phyloP scores from a whole-genome alignment of 2,329 filamentous ascomycete genomes.

The Sordariomycetes sp. region DNA sequence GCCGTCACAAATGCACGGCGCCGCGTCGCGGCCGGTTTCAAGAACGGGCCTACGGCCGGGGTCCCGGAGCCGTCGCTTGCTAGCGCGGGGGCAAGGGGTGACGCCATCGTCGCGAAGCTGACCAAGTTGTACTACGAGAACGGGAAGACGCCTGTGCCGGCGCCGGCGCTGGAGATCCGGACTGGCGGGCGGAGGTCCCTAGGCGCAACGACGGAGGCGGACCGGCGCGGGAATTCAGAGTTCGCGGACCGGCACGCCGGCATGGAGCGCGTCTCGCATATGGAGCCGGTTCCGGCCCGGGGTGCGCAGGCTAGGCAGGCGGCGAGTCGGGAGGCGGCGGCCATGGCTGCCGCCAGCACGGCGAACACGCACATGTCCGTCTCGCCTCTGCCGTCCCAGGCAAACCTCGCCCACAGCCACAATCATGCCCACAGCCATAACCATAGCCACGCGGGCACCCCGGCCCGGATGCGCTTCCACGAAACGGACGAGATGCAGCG shows the following conservation, averaged over 20 bases:
- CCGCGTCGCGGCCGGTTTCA: slow-evolving; percentile 21
- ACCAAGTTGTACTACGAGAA: neutral
- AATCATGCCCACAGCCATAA: slow-evolving; percentile 6
- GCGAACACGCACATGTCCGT: slow-evolving; percentile 8
- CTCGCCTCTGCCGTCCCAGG: slow-evolving; percentile 2
- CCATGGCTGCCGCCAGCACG: slow-evolving; percentile 8
- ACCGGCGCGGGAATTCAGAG: no score
- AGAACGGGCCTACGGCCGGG: neutral
- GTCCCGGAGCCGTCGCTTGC: neutral
- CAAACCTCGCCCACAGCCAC: no score
- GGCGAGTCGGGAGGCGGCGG: slow-evolving; percentile 7
- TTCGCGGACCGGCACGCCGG: neutral
- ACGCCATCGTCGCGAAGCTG: neutral
- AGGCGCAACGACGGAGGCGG: neutral
- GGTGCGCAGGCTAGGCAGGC: neutral
- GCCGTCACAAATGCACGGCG: slow-evolving; percentile 37
- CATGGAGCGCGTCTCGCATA: neutral
- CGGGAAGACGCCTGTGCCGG: neutral
- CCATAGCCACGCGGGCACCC: slow-evolving; percentile 11
- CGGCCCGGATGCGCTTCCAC: slow-evolving; percentile 21
- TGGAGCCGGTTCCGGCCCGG: neutral
- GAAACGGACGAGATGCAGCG: slow-evolving; percentile 35
- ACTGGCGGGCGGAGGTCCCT: neutral
- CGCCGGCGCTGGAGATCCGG: neutral
- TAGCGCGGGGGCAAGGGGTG: neutral